Conservation (phyloP, 2,329 filamentous ascomycete species). For the Hypoxylon sp. region DNA sequence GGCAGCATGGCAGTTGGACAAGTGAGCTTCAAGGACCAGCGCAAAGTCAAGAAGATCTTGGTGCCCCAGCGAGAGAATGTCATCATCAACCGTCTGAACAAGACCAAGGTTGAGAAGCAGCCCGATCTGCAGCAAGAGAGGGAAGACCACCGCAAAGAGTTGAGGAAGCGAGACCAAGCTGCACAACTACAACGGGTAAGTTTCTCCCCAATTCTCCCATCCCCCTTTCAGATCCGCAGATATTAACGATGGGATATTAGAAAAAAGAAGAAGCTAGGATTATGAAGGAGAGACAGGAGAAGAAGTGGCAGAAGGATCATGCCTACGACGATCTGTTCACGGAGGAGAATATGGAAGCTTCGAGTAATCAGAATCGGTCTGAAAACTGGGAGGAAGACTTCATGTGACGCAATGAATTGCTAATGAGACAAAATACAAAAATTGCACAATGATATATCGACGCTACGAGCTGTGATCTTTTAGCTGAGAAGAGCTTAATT, state of each 20-base stretch:
- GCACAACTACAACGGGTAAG: slow-evolving; percentile 73
- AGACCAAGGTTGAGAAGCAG: slow-evolving; percentile 90
- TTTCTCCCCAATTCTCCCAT: slow-evolving; percentile 16
- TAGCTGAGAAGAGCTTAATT: not conserved
- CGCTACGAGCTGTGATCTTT: not conserved
- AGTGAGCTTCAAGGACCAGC: slow-evolving; percentile 92
- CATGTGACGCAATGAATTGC: slow-evolving; percentile 70
- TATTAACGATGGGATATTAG: slow-evolving; percentile 57
- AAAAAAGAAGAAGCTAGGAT: slow-evolving; percentile 82
- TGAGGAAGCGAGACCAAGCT: slow-evolving; percentile 79
- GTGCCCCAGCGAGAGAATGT: slow-evolving; percentile 86
- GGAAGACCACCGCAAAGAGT: slow-evolving; percentile 79
- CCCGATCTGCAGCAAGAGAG: slow-evolving; percentile 87
- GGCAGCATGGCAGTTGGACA: slow-evolving; percentile 96
- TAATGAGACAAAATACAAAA: slow-evolving; percentile 21
- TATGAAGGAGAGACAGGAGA: slow-evolving; percentile 85
- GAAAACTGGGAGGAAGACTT: slow-evolving; percentile 91
- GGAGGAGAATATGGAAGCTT: slow-evolving; percentile 81
- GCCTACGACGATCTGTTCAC: slow-evolving; percentile 94
- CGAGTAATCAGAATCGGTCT: slow-evolving; percentile 88
- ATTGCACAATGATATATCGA: slow-evolving; percentile 17
- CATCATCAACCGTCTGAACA: slow-evolving; percentile 97
- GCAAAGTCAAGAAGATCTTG: slow-evolving; percentile 86
- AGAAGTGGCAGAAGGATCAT: slow-evolving; percentile 97
- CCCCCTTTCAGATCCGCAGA: not conserved